These are phyloP conservation scores for Phytophthora syringae DNA, from an alignment of 352 stramenopile genomes.

Conservation along the genomic window DNA sequence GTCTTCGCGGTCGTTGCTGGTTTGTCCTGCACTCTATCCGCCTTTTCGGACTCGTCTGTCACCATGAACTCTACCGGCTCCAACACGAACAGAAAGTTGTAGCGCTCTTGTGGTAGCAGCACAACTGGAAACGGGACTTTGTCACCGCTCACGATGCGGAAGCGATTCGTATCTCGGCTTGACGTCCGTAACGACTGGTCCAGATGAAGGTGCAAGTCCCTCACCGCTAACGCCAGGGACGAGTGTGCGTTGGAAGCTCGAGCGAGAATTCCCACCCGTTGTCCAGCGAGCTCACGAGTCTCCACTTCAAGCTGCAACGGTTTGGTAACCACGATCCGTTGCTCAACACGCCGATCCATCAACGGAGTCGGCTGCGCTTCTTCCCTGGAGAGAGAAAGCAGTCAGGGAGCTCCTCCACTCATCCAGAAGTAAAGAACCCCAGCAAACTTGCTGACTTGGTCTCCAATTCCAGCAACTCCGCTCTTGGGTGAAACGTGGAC, in stretches of 20 bases:
- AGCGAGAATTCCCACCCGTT: constrained; percentile 57
- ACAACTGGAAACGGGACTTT: constrained; percentile 66
- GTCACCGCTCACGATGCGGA: constrained; percentile 44
- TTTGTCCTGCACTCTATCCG: constrained; percentile 15
- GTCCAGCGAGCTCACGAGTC: constrained; percentile 43
- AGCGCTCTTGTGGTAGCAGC: constrained; percentile 58
- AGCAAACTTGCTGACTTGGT: not conserved
- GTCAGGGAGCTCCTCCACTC: constrained; percentile 39
- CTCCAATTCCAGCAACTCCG: constrained; percentile 4
- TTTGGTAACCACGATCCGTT: constrained; percentile 54
- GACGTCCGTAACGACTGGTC: constrained; percentile 47
- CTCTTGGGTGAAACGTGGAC: constrained; percentile 53
- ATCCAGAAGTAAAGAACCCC: constrained; percentile 38
- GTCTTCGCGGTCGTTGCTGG: constrained; percentile 9
- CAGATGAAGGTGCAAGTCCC: constrained; percentile 73
- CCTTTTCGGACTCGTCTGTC: constrained; percentile 16
- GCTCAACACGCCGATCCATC: constrained; percentile 57
- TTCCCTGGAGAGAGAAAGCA: constrained; percentile 57
- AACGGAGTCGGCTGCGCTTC: constrained; percentile 44
- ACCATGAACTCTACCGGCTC: constrained; percentile 33
- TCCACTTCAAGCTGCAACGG: constrained; percentile 69
- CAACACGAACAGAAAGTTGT: constrained; percentile 69
- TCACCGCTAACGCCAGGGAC: constrained; percentile 47
- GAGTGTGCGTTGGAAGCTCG: constrained; percentile 55
- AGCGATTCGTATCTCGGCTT: constrained; percentile 21